Percentiles rank a stretch among this genome's conserved stretches.
These are phyloP conservation scores for Fomes fomentarius DNA, from an alignment of 1,284 basidiomycete species.

Conservation along the genomic window DNA sequence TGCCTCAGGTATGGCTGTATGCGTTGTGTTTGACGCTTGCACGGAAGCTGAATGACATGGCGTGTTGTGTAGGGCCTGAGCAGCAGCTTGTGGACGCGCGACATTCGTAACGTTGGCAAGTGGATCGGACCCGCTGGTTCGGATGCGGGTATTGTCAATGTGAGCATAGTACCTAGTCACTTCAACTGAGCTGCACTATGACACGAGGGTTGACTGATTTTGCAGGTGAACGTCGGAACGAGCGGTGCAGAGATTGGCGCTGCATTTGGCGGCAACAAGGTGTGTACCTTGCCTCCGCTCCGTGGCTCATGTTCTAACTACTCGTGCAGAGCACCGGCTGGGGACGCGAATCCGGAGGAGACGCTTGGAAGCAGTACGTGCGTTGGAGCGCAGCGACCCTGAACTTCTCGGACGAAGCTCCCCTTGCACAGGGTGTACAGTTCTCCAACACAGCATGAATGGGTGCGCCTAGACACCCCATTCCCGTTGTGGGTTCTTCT, in stretches of 20 bases:
- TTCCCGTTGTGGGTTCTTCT: too few relatives aligned
- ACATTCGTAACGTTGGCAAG: conserved; percentile 80
- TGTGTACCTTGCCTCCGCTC: conserved; percentile 25
- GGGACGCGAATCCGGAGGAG: conserved; percentile 96
- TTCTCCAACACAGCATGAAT: conserved; percentile 53
- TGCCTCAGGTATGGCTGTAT: conserved; percentile 81
- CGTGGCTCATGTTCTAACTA: neutral
- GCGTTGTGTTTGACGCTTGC: neutral
- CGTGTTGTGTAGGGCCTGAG: conserved; percentile 69
- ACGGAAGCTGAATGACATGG: neutral
- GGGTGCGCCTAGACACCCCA: too few relatives aligned
- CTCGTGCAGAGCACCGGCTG: conserved; percentile 78
- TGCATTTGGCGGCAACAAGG: conserved; percentile 94
- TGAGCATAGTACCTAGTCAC: conserved; percentile 37
- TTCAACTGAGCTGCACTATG: conserved; percentile 15
- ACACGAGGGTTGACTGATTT: neutral
- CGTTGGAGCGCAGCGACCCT: conserved; percentile 90
- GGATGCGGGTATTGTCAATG: conserved; percentile 88
- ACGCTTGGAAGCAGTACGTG: conserved; percentile 95
- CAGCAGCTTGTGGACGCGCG: conserved; percentile 88
- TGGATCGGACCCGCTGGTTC: conserved; percentile 92
- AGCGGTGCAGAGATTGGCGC: conserved; percentile 94
- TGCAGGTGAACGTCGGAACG: conserved; percentile 88
- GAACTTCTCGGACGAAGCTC: conserved; percentile 89
- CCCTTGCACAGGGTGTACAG: conserved; percentile 90